phyloP scores from a whole-genome alignment of 2,329 filamentous ascomycete genomes.

The Fusarium poae region DNA sequence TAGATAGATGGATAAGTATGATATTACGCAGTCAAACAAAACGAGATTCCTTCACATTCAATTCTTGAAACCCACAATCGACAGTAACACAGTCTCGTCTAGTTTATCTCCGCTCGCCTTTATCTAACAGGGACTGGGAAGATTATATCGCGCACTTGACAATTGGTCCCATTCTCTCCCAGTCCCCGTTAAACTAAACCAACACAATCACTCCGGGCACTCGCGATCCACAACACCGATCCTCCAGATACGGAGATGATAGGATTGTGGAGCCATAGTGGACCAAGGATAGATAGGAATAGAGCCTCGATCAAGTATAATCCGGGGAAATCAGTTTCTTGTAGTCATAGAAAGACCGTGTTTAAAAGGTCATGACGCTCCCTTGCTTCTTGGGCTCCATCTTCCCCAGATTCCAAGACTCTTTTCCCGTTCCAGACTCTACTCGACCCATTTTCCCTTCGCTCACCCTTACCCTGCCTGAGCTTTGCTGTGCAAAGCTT shows the following conservation, averaged over 20 bases:
- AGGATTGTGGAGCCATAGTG: slow-evolving; percentile 23
- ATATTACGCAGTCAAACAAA: neutral
- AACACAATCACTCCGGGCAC: neutral
- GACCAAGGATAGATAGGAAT: slow-evolving; percentile 16
- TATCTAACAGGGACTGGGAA: neutral
- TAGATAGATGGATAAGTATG: neutral
- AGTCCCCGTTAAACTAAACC: neutral
- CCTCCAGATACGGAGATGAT: slow-evolving; percentile 10
- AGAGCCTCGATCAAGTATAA: slow-evolving; percentile 26
- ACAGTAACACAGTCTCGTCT: neutral
- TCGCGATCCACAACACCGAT: neutral
- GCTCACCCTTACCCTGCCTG: neutral
- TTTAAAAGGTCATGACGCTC: slow-evolving; percentile 24
- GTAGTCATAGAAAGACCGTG: slow-evolving; percentile 23
- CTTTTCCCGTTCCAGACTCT: slow-evolving; percentile 4
- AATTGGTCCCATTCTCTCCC: neutral
- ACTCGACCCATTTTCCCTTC: neutral
- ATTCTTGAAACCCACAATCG: neutral
- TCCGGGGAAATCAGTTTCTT: slow-evolving; percentile 34
- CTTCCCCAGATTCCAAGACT: slow-evolving; percentile 29
- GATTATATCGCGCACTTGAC: slow-evolving; percentile 17
- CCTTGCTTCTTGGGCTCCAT: slow-evolving; percentile 16
- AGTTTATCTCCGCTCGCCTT: neutral
- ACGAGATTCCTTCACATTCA: fast-evolving
- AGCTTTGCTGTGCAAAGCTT: neutral